These are phyloP conservation scores for Blastomyces gilchristii DNA, from an alignment of 2,329 filamentous ascomycete species.

Conservation along the genomic window DNA sequence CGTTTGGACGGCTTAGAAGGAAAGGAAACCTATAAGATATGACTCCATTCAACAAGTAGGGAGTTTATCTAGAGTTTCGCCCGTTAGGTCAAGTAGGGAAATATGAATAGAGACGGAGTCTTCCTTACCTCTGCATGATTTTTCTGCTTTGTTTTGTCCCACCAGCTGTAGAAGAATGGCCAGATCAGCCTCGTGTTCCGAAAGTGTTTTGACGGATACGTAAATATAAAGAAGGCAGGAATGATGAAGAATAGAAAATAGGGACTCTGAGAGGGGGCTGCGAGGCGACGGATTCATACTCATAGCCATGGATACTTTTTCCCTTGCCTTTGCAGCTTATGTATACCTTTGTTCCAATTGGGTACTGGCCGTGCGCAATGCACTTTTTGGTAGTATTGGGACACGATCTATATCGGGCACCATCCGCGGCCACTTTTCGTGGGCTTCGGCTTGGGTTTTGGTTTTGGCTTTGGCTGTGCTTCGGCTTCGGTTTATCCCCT, in stretches of 20 bases:
- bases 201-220: not conserved
- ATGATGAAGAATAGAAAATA: not conserved
- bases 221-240: not conserved
- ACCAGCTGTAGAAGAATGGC: not conserved
- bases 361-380: conserved; percentile 3
- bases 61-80: not conserved
- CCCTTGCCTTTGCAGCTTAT: not conserved
- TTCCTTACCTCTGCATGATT: not conserved
- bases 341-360: conserved; percentile 1
- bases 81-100: not conserved
- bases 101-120: not conserved
- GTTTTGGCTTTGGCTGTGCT: not conserved
- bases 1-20: not conserved
- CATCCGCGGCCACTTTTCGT: conserved; percentile 3
- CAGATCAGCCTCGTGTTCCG: not conserved
- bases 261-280: not conserved
- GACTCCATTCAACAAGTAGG: not conserved
- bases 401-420: conserved; percentile 3
- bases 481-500: not conserved
- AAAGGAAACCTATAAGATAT: not conserved
- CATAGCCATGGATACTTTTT: not conserved
- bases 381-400: conserved; percentile 5
- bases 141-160: not conserved
- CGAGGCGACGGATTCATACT: not conserved
- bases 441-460: not conserved